Base-by-base conservation (phyloP, 2,329 filamentous ascomycete species). In the Exophiala bonariae region DNA sequence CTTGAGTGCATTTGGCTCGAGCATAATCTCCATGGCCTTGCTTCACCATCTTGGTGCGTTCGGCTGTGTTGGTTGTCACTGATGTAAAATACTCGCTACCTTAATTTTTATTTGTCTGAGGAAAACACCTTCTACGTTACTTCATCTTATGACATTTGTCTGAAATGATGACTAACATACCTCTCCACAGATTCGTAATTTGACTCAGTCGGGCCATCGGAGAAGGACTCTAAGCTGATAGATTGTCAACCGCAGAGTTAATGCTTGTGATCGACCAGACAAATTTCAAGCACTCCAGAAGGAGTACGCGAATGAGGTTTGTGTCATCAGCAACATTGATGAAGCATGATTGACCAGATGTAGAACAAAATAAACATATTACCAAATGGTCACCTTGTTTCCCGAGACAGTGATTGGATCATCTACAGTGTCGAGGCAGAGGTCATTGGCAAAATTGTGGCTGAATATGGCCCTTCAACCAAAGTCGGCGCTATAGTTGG, bases 1-100 rank as follows among this genome's bases (percentile, higher is more conserved):
- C 92, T 89, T 92, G 92, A 97, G 92, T 91, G 92, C 92, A 97
- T 97, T 97, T 97, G 92, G 92, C 92, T 97, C 89, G 92, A 97
- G 92, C 80, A 95, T 90, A 82, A 83, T 76, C 72, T 75, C 77
- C 72, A 74, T 66, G 70, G 63, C 71, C 71, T 75, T 75, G 76
- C 76, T 72, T 74, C 72, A 77, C 85, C 87, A 83, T 96, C 86
- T 80, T 92, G 89, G 86, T 77, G 71, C 74, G 72, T 62, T 60
- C 65, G 66, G 59, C 67, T 74, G 70, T 68, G 75, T 74, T 74
- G 75, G 77, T 80, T 81, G 85, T 95, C 92, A 81, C 82, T 96
- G 92, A 96, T 96, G 92, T 95, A 86, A 95, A 83, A 77, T 84
- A 87, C 93, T 86, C 89, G 92, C 92, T 97, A 97, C 92, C 92